These are phyloP conservation scores for Aeschynomene evenia DNA, from an alignment of 306 rosid genomes.

Conservation along the genomic window DNA sequence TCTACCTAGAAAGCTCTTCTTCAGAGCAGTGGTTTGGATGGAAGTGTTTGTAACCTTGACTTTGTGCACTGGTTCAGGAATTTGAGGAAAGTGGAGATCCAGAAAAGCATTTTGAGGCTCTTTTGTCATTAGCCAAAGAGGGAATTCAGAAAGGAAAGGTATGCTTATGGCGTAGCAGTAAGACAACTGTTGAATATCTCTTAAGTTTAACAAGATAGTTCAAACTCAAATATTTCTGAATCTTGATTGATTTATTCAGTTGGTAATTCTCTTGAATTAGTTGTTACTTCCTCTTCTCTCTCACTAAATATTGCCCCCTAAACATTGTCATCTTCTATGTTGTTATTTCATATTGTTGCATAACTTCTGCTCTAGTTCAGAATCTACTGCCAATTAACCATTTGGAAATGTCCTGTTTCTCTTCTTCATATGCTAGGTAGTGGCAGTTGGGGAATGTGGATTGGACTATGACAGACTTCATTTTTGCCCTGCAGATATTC, in stretches of 20 bases:
- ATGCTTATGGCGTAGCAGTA: neutral
- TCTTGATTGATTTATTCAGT: slow-evolving; percentile 3
- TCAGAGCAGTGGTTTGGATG: slow-evolving; percentile 11
- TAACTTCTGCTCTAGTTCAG: slow-evolving; percentile 28
- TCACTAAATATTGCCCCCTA: neutral
- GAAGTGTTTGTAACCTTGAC: slow-evolving; percentile 33
- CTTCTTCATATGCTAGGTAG: slow-evolving; percentile 54
- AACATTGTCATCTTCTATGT: neutral
- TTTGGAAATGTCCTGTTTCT: slow-evolving; percentile 10
- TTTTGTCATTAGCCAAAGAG: slow-evolving; percentile 79
- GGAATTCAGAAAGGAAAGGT: slow-evolving; percentile 97
- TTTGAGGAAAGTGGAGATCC: slow-evolving; percentile 92
- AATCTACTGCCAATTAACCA: slow-evolving; percentile 1
- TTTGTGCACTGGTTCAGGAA: slow-evolving; percentile 53
- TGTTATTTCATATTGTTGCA: slow-evolving; percentile 1
- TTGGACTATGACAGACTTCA: slow-evolving; percentile 93
- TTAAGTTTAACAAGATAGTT: neutral
- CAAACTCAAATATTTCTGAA: neutral
- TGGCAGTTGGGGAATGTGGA: slow-evolving; percentile 97
- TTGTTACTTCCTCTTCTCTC: neutral
- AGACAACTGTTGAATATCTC: neutral
- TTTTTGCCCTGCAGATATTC: slow-evolving; percentile 85
- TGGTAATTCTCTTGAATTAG: neutral
- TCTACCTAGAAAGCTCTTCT: slow-evolving; percentile 20
- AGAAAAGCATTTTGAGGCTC: slow-evolving; percentile 82